Evolutionary conservation across 2,329 filamentous ascomycete genomes (phyloP).

Genomic region (Trichoderma lentiforme): DNA sequence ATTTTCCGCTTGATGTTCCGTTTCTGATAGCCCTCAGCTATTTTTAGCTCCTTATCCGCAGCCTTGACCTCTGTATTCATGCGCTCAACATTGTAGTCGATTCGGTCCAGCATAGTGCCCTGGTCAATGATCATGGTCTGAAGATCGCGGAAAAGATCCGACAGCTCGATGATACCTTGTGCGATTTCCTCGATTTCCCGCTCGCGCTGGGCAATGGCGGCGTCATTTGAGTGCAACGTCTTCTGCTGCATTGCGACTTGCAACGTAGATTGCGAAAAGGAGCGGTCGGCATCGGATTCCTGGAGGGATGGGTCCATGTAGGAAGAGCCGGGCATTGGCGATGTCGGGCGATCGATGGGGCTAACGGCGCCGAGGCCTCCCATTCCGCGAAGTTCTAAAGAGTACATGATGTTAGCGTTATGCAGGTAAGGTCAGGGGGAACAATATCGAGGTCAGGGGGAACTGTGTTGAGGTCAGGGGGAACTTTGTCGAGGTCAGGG

Average conservation of each 20-base stretch:
- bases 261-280: constrained; percentile 84
- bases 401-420: not conserved
- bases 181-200: constrained; percentile 97
- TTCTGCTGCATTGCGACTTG: constrained; percentile 71
- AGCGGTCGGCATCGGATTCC: constrained; percentile 91
- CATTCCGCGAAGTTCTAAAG: constrained; percentile 68
- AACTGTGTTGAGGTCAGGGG: too few species aligned
- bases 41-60: constrained; percentile 86
- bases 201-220: constrained; percentile 84
- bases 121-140: constrained; percentile 95
- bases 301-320: constrained; percentile 84
- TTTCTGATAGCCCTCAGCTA: constrained; percentile 85
- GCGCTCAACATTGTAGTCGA: constrained; percentile 96
- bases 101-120: constrained; percentile 86
- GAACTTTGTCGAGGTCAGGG: not conserved
- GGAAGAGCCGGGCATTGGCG: constrained; percentile 45
- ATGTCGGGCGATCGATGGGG: constrained; percentile 50
- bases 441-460: not conserved
- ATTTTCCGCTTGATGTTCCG: constrained; percentile 88
- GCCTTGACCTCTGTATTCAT: constrained; percentile 93
- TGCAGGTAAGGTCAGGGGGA: not conserved
- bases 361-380: constrained; percentile 54
- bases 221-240: constrained; percentile 71
- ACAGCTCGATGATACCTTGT: constrained; percentile 94
- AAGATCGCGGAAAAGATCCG: constrained; percentile 93